Base-by-base conservation (phyloP, 495 filamentous ascomycete species). In the Ramalina intermedia region DNA sequence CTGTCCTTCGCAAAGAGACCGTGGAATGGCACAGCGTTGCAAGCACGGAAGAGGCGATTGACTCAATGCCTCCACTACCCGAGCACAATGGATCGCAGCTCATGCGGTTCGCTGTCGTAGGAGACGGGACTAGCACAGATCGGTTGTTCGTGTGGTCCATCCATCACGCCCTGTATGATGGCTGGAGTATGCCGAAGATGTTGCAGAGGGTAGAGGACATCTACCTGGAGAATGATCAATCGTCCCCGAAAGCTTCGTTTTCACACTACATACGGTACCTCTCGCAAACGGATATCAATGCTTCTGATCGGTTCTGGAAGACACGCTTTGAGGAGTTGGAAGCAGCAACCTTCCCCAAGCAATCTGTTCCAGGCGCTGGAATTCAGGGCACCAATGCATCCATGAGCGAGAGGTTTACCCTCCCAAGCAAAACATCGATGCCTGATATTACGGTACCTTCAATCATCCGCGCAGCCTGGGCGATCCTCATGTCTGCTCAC, bases 141-240 rank as follows among this genome's bases (percentile, higher is more conserved):
- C 52, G 53, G 1, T 65, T 75, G 51, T 76, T 85, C 39, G 70
- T 81, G 0, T 73, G 79, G 64, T 78, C 74, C 2, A 70, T 80
- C 38, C 81, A 86, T 46, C 83, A 87, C 50, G 75, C 78, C 1
- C 59, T 87, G 0, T 86, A 84, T 46, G 83, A 87, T 58, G 82
- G 80, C 8, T 83, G 80, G 76, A 79, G 70, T 14, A 68, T 82
- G 60, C 69, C 70, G 14, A 61, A 76, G 17, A 63, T 82, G n/a
- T 63, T 79, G 41, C 66, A 74, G 18, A 69, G 69, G 48, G 69
- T 82, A 9, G 73, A 79, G 24, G 61, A 70, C 21, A 65, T 67
- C 24, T 74, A 71, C 46, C 53, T 46, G 2, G 45, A 49, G 3
- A 43, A 44, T 11, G 36, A 23, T 18, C 37, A 53, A 18, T 27